phyloP scores from a whole-genome alignment of 1,139 yeast species.

The Geotrichum citri-aurantii region DNA sequence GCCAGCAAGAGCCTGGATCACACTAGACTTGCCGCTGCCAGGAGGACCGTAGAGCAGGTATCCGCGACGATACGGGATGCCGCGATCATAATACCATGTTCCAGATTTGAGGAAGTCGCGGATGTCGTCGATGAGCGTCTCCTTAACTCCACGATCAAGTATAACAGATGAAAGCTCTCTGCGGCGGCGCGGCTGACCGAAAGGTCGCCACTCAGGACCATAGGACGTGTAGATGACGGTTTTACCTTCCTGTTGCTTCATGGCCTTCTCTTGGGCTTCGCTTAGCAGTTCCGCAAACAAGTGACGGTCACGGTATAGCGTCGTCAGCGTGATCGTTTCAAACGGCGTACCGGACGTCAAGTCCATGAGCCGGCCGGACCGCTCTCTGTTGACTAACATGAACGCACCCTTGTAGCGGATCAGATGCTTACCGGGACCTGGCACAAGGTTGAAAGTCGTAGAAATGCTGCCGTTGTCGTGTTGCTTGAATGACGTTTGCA shows the following conservation, averaged over 20 bases:
- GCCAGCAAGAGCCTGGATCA: conserved; percentile 95
- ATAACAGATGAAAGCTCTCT: conserved; percentile 81
- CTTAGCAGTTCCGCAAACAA: conserved; percentile 65
- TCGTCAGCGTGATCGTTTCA: conserved; percentile 89
- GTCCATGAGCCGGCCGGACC: conserved; percentile 85
- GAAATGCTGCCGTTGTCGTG: conserved; percentile 90
- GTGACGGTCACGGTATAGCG: conserved; percentile 73
- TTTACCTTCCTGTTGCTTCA: conserved; percentile 82
- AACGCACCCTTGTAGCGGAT: conserved; percentile 81
- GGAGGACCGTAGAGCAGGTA: conserved; percentile 95
- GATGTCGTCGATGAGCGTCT: conserved; percentile 62
- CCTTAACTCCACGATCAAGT: conserved; percentile 68
- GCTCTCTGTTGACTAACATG: conserved; percentile 81
- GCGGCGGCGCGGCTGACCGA: conserved; percentile 92
- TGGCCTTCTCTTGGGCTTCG: conserved; percentile 82
- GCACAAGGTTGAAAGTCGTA: conserved; percentile 87
- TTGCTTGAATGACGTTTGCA: conserved; percentile 79
- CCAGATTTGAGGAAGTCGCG: conserved; percentile 74
- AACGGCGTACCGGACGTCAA: conserved; percentile 90
- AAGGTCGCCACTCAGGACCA: conserved; percentile 99
- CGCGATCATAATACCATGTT: conserved; percentile 89
- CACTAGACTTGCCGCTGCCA: conserved; percentile 94
- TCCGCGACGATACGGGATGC: conserved; percentile 96
- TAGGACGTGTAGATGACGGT: conserved; percentile 90
- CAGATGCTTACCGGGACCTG: conserved; percentile 95